Base-by-base conservation (phyloP, 73 alveolate species). In the Paraurostyla sp. region DNA sequence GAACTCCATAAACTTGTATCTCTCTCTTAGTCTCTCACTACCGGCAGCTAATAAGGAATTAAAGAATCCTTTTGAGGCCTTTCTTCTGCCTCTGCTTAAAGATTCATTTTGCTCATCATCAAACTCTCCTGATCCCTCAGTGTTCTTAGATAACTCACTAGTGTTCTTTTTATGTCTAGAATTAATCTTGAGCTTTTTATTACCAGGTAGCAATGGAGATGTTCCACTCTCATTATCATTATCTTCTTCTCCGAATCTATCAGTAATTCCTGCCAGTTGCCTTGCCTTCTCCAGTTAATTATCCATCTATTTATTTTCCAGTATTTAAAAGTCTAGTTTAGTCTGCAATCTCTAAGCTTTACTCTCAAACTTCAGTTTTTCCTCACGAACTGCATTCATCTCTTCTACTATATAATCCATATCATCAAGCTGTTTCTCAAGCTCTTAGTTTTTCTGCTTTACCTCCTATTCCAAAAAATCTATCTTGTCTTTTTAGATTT, bases 1-100 rank as follows among this genome's bases (percentile, higher is more conserved):
- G 23, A 69, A 69, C 23, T 69, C 84, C 45, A 38, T 22, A 69
- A 69, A 69, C n/a, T 29, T 7, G 38, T 38, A 69, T 38, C 35
- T 69, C 7, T n/a, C 27, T 69, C 41, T 69, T 7, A 22, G 41
- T 32, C 25, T 69, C 40, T 18, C 40, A 27, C 25, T 60, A 3
- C 52, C 78, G 25, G n/a, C n/a, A n/a, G n/a, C n/a, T n/a, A n/a
- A n/a, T n/a, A 16, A 60, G 6, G 78, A 50, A 27, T 9, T 29
- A 33, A 60, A 60, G 6, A 11, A 9, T 13, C 50, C 25, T 9
- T 16, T 16, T 9, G 78, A 60, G 3, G 50, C 23, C 45, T 6
- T 60, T 29, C 32, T 60, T 9, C 50, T 27, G 25, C 32, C 23
- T 23, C 25, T n/a, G n/a, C n/a, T n/a, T n/a, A n/a, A n/a, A n/a